These are phyloP conservation scores for Galerina marginata DNA, from an alignment of 768 basidiomycete genomes.

Conservation along the genomic window DNA sequence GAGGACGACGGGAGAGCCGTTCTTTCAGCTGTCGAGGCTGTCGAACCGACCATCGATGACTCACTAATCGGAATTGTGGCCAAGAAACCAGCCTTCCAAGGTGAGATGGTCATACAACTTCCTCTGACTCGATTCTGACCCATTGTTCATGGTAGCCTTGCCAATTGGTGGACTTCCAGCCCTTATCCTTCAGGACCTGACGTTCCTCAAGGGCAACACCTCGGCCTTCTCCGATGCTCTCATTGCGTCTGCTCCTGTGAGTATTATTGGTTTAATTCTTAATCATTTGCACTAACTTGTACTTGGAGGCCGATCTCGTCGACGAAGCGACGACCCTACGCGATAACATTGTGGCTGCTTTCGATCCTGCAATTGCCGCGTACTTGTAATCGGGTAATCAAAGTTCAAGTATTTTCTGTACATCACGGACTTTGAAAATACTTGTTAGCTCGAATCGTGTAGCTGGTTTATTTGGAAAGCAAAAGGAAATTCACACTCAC, in stretches of 20 bases:
- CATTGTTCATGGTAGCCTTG: slow-evolving; percentile 14
- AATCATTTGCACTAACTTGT: background rate
- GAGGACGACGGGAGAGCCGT: slow-evolving; percentile 32
- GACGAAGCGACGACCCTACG: background rate
- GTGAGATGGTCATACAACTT: background rate
- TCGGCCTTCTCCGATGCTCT: slow-evolving; percentile 28
- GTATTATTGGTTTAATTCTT: background rate
- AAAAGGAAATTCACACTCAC: too few species aligned
- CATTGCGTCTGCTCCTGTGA: slow-evolving; percentile 32
- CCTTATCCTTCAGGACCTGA: slow-evolving; percentile 35
- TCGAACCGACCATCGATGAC: slow-evolving; percentile 33
- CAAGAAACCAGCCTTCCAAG: slow-evolving; percentile 31
- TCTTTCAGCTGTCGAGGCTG: slow-evolving; percentile 23
- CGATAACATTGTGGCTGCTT: background rate
- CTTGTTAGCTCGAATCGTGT: too few species aligned
- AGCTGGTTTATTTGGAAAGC: too few species aligned
- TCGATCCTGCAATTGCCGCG: background rate
- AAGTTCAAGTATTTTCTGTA: too few species aligned
- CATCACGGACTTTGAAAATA: too few species aligned
- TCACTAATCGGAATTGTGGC: slow-evolving; percentile 26
- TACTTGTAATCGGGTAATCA: background rate
- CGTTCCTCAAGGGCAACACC: slow-evolving; percentile 25
- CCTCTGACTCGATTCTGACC: background rate
- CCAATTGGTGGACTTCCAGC: slow-evolving; percentile 35
- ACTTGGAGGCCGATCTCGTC: background rate